phyloP scores from a whole-genome alignment of 2,329 filamentous ascomycete species.

The Leptographium flavum region DNA sequence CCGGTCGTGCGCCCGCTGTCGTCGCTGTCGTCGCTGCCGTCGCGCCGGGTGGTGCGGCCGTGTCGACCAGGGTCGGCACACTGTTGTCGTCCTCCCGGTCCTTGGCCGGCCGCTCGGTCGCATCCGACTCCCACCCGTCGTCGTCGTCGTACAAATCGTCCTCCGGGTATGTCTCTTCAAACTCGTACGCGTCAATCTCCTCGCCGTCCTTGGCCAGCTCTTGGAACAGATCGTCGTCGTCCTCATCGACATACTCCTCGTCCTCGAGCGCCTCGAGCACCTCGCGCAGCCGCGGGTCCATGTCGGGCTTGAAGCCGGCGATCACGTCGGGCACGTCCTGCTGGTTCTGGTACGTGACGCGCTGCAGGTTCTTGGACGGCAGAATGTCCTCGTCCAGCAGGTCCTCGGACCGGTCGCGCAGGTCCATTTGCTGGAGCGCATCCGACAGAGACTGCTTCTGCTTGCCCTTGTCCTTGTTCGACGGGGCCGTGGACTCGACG shows the following conservation, averaged over 20 bases:
- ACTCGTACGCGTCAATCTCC: conserved; percentile 54
- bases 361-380: conserved; percentile 64
- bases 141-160: conserved; percentile 41
- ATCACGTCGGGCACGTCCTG: conserved; percentile 86
- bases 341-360: conserved; percentile 76
- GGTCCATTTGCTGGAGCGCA: conserved; percentile 51
- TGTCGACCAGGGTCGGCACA: conserved; percentile 33
- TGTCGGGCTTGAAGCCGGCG: conserved; percentile 89
- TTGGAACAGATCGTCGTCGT: conserved; percentile 78
- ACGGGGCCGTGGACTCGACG: conserved; percentile 54
- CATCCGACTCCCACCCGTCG: conserved; percentile 89
- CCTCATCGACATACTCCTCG: conserved; percentile 80
- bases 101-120: conserved; percentile 63
- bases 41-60: conserved; percentile 1
- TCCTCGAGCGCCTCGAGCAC: conserved; percentile 89
- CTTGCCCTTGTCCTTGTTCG: conserved; percentile 55
- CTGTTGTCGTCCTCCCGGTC: conserved; percentile 31
- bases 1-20: no score
- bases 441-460: conserved; percentile 77
- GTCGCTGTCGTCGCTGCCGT: background rate
- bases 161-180: conserved; percentile 43
- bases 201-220: conserved; percentile 28
- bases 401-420: conserved; percentile 38
- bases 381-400: conserved; percentile 62
- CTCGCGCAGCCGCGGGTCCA: conserved; percentile 87